Evolutionary conservation across 805 yeast species (phyloP), one percentile per base, ranked within the genome.

Genomic region (Pichia manshurica): DNA sequence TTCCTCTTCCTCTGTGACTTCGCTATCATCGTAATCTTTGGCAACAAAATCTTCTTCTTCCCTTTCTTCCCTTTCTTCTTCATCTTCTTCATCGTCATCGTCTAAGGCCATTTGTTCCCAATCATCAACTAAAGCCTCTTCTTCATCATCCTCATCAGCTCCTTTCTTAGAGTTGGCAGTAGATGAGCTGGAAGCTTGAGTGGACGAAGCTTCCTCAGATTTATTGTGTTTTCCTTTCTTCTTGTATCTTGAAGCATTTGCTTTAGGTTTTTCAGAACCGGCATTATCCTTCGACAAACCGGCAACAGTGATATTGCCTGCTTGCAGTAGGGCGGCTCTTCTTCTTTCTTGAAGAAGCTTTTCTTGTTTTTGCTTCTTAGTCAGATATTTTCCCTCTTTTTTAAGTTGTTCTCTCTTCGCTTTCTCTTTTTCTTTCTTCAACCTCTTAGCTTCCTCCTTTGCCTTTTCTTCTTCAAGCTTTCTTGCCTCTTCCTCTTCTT

Each of bases 331-430:
- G 60, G 83, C 89, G 55, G 86, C 86, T 66, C 95, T 85, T 71
- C 98, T 88, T 64, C 86, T 85, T 63, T 91, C 97, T 60, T 82
- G 78, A 36, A 82, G 67, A 46, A 82, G 87, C 71, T 87, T 86
- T 65, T 89, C 96, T 67, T 89, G 96, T 69, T 86, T 88, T 74
- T 93, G 99, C 64, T 90, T 91, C 73, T 87, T 93, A 50, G 96
- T 86, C 63, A 93, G 71, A 47, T 83, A 81, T 64, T 93, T 93
- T 62, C 99, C 99, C 69, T 91, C 97, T 32, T 96, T 93, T 70
- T 87, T 87, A 65, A 93, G 79, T 70, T 87, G 91, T 60, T 93
- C 99, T 56, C 79, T 84, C 74, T 85, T 89, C 50, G 77, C 76
- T 69, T 77, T 84, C 61, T 91, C 97, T 64, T 80, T 86, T 68